Evolutionary conservation across 176 grass and related monocot genomes (phyloP).

Genomic region (Aegilops sharonensis): DNA sequence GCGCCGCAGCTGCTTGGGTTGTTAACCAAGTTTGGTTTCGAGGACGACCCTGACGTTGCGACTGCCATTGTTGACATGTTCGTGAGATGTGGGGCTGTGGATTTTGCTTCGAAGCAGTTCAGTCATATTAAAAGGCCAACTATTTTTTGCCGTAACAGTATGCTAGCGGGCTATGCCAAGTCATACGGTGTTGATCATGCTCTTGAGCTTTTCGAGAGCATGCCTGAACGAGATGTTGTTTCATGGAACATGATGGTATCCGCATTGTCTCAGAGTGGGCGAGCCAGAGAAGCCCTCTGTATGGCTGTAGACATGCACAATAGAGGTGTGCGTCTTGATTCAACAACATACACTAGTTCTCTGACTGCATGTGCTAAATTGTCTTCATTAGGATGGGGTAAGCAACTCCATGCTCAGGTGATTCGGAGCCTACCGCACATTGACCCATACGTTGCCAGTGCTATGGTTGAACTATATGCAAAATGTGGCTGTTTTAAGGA

Average conservation of each 20-base stretch:
- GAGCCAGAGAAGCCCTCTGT: conserved; percentile 52
- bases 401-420: conserved; percentile 77
- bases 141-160: conserved; percentile 75
- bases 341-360: conserved; percentile 79
- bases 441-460: conserved; percentile 81
- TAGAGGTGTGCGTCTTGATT: conserved; percentile 65
- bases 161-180: conserved; percentile 65
- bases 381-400: conserved; percentile 58
- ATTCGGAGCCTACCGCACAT: conserved; percentile 49
- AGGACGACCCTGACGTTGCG: conserved; percentile 51
- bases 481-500: conserved; percentile 71
- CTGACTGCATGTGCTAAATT: conserved; percentile 78
- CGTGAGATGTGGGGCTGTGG: conserved; percentile 58
- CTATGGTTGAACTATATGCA: conserved; percentile 87
- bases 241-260: conserved; percentile 95
- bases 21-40: conserved; percentile 59
- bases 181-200: conserved; percentile 45
- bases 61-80: conserved; percentile 79
- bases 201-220: conserved; percentile 67
- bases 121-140: conserved; percentile 42
- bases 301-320: conserved; percentile 65
- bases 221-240: conserved; percentile 76
- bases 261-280: conserved; percentile 50
- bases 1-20: conserved; percentile 67
- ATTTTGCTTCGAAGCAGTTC: conserved; percentile 64